Percentiles rank a stretch among this genome's conserved stretches.
These are phyloP conservation scores for Podila epicladia DNA, from an alignment of 192 early-diverging fungal genomes.

Conservation along the genomic window DNA sequence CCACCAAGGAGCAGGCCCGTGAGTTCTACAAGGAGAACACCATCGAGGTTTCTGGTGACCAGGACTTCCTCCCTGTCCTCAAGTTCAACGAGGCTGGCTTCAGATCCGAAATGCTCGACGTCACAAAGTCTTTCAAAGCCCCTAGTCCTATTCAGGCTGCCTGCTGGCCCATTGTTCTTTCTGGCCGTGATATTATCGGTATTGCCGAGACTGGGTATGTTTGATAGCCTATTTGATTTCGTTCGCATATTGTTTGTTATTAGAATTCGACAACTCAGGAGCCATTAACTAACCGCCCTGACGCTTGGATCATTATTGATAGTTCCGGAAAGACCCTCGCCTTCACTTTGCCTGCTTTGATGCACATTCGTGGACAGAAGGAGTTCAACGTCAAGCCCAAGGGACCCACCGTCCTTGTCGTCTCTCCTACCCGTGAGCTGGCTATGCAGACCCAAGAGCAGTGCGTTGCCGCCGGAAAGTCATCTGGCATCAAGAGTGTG, in stretches of 20 bases:
- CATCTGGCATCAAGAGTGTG: slow-evolving; percentile 69
- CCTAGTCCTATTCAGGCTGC: slow-evolving; percentile 95
- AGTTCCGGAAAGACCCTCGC: slow-evolving; percentile 92
- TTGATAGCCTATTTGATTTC: not conserved
- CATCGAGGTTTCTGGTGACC: slow-evolving; percentile 59
- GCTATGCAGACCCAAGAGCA: slow-evolving; percentile 96
- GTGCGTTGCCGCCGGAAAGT: slow-evolving; percentile 69
- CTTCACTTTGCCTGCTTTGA: slow-evolving; percentile 91
- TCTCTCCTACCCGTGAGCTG: slow-evolving; percentile 97
- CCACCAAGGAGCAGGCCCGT: slow-evolving; percentile 47
- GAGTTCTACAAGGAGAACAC: slow-evolving; percentile 60
- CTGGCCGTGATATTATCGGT: slow-evolving; percentile 87
- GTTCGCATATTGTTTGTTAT: slow-evolving; percentile 4
- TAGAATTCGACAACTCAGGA: not conserved
- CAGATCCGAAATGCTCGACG: slow-evolving; percentile 69
- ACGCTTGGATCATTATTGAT: not conserved
- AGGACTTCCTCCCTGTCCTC: slow-evolving; percentile 71
- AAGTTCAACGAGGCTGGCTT: slow-evolving; percentile 82
- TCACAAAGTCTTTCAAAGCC: slow-evolving; percentile 72
- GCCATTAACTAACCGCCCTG: not conserved
- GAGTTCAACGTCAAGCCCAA: slow-evolving; percentile 65
- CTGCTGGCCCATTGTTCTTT: slow-evolving; percentile 90
- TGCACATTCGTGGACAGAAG: slow-evolving; percentile 81
- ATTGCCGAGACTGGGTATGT: slow-evolving; percentile 94
- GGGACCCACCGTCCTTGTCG: slow-evolving; percentile 81